phyloP scores from a whole-genome alignment of 2,329 filamentous ascomycete genomes.

The Penicillium sp. region DNA sequence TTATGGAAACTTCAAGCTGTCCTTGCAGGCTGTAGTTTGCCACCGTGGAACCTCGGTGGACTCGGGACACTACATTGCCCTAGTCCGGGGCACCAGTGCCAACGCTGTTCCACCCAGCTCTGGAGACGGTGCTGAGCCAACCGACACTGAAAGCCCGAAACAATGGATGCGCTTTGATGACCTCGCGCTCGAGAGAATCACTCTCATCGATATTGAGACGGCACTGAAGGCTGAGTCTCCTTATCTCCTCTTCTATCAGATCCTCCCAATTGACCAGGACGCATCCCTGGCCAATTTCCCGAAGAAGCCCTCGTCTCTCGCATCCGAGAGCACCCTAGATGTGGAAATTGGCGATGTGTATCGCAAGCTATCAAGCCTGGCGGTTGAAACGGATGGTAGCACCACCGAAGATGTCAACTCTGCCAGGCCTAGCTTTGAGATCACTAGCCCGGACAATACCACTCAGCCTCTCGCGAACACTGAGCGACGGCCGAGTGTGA shows the following conservation, averaged over 20 bases:
- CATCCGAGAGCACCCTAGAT: conserved; percentile 29
- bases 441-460: conserved; percentile 31
- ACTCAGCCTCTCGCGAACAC: conserved; percentile 4
- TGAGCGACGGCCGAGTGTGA: conserved; percentile 29
- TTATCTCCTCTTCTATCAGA: conserved; percentile 93
- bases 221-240: conserved; percentile 85
- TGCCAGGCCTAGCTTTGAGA: conserved; percentile 41
- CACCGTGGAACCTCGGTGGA: conserved; percentile 84
- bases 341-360: conserved; percentile 21
- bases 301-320: conserved; percentile 37
- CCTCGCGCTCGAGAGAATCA: conserved; percentile 70
- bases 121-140: conserved; percentile 24
- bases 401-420: conserved; percentile 27
- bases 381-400: conserved; percentile 21
- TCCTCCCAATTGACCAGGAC: conserved; percentile 80
- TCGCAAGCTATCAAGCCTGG: conserved; percentile 20
- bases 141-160: conserved; percentile 64
- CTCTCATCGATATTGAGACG: conserved; percentile 73
- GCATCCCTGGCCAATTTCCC: conserved; percentile 36
- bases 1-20: conserved; percentile 88
- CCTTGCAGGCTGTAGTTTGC: conserved; percentile 88
- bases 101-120: conserved; percentile 30
- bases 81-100: conserved; percentile 70
- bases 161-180: conserved; percentile 95
- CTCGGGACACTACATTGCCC: conserved; percentile 87